phyloP scores from a whole-genome alignment of 768 basidiomycete species.

The Tylopilus rubrobrunneus region DNA sequence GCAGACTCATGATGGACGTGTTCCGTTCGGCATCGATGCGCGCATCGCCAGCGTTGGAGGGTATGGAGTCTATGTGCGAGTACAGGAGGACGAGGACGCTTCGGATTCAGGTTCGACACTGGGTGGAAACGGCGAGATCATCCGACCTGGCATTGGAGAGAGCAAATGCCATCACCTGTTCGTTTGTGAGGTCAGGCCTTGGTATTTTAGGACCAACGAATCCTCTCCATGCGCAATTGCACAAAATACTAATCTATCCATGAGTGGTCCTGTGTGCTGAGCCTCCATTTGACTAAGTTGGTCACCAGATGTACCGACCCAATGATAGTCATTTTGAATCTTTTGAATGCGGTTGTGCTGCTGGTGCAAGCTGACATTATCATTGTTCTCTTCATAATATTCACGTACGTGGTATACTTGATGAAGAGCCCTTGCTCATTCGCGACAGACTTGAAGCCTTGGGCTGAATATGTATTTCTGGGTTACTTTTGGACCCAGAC shows the following conservation, averaged over 20 bases:
- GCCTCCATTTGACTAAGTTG: not conserved
- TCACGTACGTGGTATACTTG: constrained; percentile 58
- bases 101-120: constrained; percentile 28
- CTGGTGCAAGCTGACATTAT: constrained; percentile 78
- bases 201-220: constrained; percentile 72
- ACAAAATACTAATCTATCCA: constrained; percentile 66
- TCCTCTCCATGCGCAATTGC: constrained; percentile 57
- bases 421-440: not conserved
- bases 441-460: constrained; percentile 70
- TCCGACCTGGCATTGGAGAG: constrained; percentile 25
- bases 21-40: constrained; percentile 66
- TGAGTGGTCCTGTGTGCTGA: constrained; percentile 39
- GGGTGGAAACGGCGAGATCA: constrained; percentile 38
- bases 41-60: constrained; percentile 79
- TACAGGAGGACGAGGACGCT: constrained; percentile 47
- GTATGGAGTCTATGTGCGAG: constrained; percentile 52
- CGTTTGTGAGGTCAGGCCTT: constrained; percentile 72
- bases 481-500: constrained; percentile 84
- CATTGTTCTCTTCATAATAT: constrained; percentile 80
- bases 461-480: constrained; percentile 86
- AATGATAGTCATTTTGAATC: constrained; percentile 73
- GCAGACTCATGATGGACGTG: constrained; percentile 56
- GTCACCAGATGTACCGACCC: constrained; percentile 79
- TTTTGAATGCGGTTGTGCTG: constrained; percentile 77
- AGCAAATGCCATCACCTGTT: constrained; percentile 34